Conservation (phyloP, 768 basidiomycete species). For the Sarcodon aspratus region DNA sequence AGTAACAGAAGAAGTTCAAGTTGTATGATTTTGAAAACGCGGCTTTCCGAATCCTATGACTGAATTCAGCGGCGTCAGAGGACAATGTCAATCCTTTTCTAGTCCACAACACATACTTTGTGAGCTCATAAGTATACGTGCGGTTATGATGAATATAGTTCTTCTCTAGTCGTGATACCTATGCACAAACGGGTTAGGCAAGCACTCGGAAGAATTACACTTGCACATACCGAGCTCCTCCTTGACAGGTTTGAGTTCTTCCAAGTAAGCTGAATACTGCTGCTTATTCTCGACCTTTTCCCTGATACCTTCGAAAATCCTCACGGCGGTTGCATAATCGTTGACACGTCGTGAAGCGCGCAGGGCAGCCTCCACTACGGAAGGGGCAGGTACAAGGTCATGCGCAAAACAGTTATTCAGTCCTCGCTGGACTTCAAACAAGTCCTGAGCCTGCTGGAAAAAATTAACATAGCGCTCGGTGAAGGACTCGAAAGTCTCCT, state of each 20-base stretch:
- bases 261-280: slow-evolving; percentile 89
- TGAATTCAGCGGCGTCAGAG: too few relatives aligned
- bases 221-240: slow-evolving; percentile 72
- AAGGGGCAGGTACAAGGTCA: slow-evolving; percentile 82
- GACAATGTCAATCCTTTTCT: too few relatives aligned
- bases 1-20: too few relatives aligned
- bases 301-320: slow-evolving; percentile 90
- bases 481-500: slow-evolving; percentile 92
- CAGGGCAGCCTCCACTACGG: slow-evolving; percentile 80
- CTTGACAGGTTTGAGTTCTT: slow-evolving; percentile 78
- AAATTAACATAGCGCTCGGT: slow-evolving; percentile 89
- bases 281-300: slow-evolving; percentile 97
- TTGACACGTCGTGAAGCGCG: slow-evolving; percentile 85
- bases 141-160: slow-evolving; percentile 40
- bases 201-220: neutral
- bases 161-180: slow-evolving; percentile 56
- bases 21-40: too few relatives aligned
- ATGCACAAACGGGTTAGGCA: neutral
- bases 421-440: slow-evolving; percentile 98
- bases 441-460: slow-evolving; percentile 86
- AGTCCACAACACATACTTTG: too few relatives aligned
- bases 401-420: slow-evolving; percentile 99
- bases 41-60: too few relatives aligned
- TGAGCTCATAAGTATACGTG: neutral
- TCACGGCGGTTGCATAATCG: slow-evolving; percentile 94